These are phyloP conservation scores for Phylloporus sp. DNA, from an alignment of 1,284 basidiomycete species.

Conservation along the genomic window DNA sequence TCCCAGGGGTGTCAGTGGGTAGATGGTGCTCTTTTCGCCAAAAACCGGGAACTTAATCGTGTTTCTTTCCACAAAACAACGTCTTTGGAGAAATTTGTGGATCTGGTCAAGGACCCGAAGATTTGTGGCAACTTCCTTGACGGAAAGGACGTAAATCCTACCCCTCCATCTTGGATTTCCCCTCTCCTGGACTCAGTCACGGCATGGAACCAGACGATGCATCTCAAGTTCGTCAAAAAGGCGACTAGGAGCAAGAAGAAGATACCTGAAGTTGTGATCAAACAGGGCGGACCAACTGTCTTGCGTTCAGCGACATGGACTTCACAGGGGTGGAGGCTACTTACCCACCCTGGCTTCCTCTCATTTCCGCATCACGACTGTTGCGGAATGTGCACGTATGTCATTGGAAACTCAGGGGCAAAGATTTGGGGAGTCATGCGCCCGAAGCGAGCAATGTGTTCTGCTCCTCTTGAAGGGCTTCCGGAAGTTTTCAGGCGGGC, in stretches of 20 bases:
- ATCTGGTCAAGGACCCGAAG: neutral
- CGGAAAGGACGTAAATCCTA: neutral
- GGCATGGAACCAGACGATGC: too few relatives aligned
- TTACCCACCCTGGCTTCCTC: conserved; percentile 5
- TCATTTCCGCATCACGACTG: conserved; percentile 6
- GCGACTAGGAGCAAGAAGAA: neutral
- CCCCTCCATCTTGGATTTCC: neutral
- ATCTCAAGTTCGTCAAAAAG: neutral
- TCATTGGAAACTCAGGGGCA: neutral
- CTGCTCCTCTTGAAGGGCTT: too few relatives aligned
- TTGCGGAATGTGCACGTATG: conserved; percentile 6
- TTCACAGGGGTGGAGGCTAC: conserved; percentile 11
- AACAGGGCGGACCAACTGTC: neutral
- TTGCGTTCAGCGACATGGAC: neutral
- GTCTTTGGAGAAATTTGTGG: too few relatives aligned
- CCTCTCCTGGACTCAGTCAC: too few relatives aligned
- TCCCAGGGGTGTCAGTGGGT: too few relatives aligned
- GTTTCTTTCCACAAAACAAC: too few relatives aligned
- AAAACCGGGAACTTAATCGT: too few relatives aligned
- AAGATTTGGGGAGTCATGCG: neutral
- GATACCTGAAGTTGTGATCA: neutral
- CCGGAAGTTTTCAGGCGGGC: too few relatives aligned
- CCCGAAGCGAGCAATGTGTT: too few relatives aligned
- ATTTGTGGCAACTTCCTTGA: conserved; percentile 7
- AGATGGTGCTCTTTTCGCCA: too few relatives aligned